Base-by-base conservation (phyloP, 768 basidiomycete species). In the Auriscalpium orientale region DNA sequence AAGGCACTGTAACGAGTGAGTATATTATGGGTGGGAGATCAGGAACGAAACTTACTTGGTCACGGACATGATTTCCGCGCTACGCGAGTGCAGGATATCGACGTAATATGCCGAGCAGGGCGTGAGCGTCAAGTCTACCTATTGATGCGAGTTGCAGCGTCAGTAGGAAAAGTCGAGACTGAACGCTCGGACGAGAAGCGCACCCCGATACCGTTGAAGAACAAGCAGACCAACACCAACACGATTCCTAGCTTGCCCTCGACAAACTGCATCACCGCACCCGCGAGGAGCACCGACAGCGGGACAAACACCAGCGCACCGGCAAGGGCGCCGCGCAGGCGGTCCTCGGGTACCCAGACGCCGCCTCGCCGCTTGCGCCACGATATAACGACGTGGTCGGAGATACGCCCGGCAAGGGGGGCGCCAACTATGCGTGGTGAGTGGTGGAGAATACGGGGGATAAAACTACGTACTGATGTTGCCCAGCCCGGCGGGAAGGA, bases 281-380 rank as follows among this genome's bases (percentile, higher is more conserved):
- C 84, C 0, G 73, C 74, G 0, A 69, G 51, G 0, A 80, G 64
- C 2, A 83, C 65, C 1, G 84, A 79, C 1, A 83, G 28, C 0
- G 86, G 87, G 3, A 78, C 71, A 22, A 86, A 68, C 15, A 79
- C 36, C 0, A 74, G 67, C 3, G 74, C 74, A 8, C 80, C 79
- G 5, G 74, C 60, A 36, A 81, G 64, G 2, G 78, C 71, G 2
- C 75, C 83, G 1, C 81, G 75, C 22, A 88, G 74, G 7, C 86
- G 79, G 59, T 86, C 87, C 66, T 89, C 85, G 0, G 85, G 85
- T 46, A 80, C 77, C 83, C 82, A 86, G 2, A 71, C 61, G 0
- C 84, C 84, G 0, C 74, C 75, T 21, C 84, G 77, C 8, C 70
- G 65, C 48, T 72, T 68, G 15, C 76, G 76, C 69, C 79, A 83